Evolutionary conservation across 495 filamentous ascomycete genomes (phyloP), one percentile per base, ranked within the genome.

Genomic region (Aspergillus incahuasiensis): DNA sequence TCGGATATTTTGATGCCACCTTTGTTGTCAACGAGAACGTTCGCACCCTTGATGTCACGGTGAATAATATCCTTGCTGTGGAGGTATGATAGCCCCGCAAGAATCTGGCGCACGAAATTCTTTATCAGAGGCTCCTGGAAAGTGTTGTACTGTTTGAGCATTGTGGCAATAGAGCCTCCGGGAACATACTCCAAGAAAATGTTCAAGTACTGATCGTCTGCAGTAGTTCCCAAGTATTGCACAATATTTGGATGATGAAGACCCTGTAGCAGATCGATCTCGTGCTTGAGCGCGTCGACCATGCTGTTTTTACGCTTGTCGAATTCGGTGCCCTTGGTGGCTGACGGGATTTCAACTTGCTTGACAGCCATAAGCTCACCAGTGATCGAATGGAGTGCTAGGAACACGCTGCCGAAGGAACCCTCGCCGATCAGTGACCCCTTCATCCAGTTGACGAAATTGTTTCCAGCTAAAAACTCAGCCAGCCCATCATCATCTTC

Each of bases 151-250:
- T 91, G 94, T 68, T 96, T 94, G 56, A 99, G 86, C 89, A 99
- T 96, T 6, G 90, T 92, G 38, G 95, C 92, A 32, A 99, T 95
- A 13, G 92, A 97, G 25, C 94, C 94, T 68, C 94, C 94, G 30
- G 94, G 90, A 7, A 99, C 94, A 72, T 99, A 99, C 72, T 99
- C 94, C 63, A 99, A 82, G 84, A 99, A 99, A 86, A 99, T 99
- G 76, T 99, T 99, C 61, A 99, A 83, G 63, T 95, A 87, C 51
- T 90, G 82, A 52, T 91, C 87, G 56, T 96, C 92, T 32, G 91
- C 91, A 62, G 89, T 88, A 45, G 90, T 95, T 41, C 92, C 94
- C 34, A 97, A 84, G 64, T 99, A 99, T 64, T 96, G 95, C 63
- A 99, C 94, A 66, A 99, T 97, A 66, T 99, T 97, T 39, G 89